Base-by-base conservation (phyloP, 306 rosid species). In the Acacia crassicarpa region DNA sequence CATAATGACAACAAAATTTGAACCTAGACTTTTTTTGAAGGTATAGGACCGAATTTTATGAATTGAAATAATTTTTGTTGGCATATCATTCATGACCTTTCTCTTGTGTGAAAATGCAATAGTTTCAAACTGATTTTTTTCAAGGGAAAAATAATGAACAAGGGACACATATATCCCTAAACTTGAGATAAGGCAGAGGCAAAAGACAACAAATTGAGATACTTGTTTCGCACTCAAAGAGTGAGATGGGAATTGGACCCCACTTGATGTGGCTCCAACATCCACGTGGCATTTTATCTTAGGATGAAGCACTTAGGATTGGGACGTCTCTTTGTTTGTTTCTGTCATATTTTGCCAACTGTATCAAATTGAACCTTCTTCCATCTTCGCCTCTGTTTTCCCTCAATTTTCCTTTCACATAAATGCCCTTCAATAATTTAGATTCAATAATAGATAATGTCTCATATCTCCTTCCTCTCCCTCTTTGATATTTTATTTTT, bases 281-380 rank as follows among this genome's bases (percentile, higher is more conserved):
- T 83, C 56, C 78, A 59, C 25, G 46, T n/a, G 66, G 41, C 73
- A 43, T 41, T 68, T 68, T 67, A 9, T 43, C 58, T n/a, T 6
- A 76, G 77, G 72, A 67, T 33, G 53, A 44, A 49, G 25, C 35
- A 69, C 72, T 33, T 30, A 77, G 20, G 49, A 63, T 14, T 15
- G 51, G 20, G 78, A 35, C 25, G 51, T 56, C 22, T 9, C 32
- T 78, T 63, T 30, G 70, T 51, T 78, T 68, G 65, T 78, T 30
- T 53, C 23, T 78, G 63, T 12, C 30, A 13, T 71, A 56, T 30
- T 38, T 53, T 82, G 17, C 32, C 44, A 62, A 72, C 49, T 45
- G 35, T 72, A 5, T 67, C 56, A 53, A 19, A 49, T 48, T 83
- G 76, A 63, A 78, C 33, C 70, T 73, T 78, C 75, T 72, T 54